Evolutionary conservation across 2,329 filamentous ascomycete genomes (phyloP).

Genomic region (Zymoseptoria passerinii): DNA sequence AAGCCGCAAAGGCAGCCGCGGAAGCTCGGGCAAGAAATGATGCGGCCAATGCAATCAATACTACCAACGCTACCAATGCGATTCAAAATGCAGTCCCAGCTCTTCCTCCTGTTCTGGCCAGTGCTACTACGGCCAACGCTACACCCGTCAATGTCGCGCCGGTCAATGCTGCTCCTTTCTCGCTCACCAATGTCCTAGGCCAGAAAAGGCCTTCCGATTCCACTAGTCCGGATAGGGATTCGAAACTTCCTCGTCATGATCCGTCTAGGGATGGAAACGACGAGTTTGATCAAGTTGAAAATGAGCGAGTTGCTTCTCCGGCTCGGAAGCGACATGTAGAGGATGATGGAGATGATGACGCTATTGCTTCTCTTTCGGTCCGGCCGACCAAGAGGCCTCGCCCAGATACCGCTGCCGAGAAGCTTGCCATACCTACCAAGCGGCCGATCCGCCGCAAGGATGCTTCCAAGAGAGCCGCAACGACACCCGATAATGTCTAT

Average conservation of each 20-base stretch:
- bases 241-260: background rate
- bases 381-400: no score
- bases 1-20: background rate
- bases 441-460: background rate
- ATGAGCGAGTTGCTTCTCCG: no score
- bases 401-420: background rate
- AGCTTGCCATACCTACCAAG: background rate
- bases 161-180: background rate
- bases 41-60: background rate
- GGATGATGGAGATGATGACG: no score
- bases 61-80: background rate
- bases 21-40: background rate
- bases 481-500: background rate
- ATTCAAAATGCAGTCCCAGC: background rate
- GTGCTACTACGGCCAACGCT: background rate
- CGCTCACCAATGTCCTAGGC: background rate
- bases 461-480: background rate
- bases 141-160: background rate
- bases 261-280: background rate
- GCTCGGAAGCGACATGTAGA: no score
- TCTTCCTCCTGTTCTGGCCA: background rate
- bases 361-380: no score
- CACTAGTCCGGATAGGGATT: background rate
- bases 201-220: background rate
- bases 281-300: no score